These are phyloP conservation scores for Fraxinus floribunda DNA, from an alignment of 305 asterid species.

Conservation along the genomic window DNA sequence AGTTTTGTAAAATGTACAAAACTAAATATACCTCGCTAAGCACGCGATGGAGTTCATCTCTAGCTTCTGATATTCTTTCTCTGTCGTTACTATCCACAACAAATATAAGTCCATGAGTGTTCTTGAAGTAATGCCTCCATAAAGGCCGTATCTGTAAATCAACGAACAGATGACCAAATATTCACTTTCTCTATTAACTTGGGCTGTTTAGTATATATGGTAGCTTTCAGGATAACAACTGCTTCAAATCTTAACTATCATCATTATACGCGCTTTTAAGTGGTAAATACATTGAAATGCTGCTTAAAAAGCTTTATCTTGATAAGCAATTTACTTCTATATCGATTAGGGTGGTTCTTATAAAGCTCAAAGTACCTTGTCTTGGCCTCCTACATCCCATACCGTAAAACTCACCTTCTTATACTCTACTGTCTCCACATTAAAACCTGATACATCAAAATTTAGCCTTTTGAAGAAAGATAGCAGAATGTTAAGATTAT, in stretches of 20 bases:
- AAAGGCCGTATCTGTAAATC: conserved; percentile 39
- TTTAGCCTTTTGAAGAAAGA: not conserved
- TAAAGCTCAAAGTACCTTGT: conserved; percentile 31
- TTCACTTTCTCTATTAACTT: not conserved
- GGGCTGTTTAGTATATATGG: not conserved
- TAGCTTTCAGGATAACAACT: not conserved
- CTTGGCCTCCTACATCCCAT: conserved; percentile 65
- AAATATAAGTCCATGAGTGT: conserved; percentile 49
- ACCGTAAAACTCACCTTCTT: conserved; percentile 49
- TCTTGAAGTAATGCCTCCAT: conserved; percentile 54
- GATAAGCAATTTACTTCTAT: not conserved
- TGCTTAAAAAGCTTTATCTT: not conserved
- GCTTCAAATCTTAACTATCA: not conserved
- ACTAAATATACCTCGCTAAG: conserved; percentile 32
- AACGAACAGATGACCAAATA: not conserved
- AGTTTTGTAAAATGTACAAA: not conserved
- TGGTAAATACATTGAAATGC: not conserved
- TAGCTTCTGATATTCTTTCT: conserved; percentile 47
- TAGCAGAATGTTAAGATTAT: not conserved
- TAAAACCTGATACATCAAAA: conserved; percentile 37
- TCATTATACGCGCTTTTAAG: not conserved
- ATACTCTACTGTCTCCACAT: conserved; percentile 56
- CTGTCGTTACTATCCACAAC: conserved; percentile 52
- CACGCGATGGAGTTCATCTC: conserved; percentile 49
- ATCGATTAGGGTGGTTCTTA: not conserved